Evolutionary conservation across 164 flowering plant species (phyloP).

Genomic region (Dillenia suffruticosa): DNA sequence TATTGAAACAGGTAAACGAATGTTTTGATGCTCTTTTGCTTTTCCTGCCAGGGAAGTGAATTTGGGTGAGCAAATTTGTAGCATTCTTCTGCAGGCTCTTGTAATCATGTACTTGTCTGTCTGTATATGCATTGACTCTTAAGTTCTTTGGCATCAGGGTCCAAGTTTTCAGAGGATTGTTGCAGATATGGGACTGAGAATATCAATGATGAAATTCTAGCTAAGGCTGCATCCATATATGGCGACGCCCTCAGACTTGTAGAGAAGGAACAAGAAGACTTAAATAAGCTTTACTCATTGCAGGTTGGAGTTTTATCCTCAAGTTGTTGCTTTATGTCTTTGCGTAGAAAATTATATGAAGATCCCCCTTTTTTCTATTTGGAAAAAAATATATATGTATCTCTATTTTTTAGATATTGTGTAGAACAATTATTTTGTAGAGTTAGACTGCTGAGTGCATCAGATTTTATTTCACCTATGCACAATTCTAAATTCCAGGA

Average conservation of each 20-base stretch:
- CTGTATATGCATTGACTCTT: background rate
- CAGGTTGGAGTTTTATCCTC: conserved; percentile 43
- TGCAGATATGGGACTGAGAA: conserved; percentile 81
- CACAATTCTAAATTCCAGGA: too few species aligned
- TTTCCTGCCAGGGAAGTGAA: too few species aligned
- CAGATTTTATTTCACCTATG: too few species aligned
- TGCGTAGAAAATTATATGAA: too few species aligned
- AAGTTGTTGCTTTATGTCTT: too few species aligned
- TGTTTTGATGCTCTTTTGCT: background rate
- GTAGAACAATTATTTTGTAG: too few species aligned
- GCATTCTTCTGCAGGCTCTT: background rate
- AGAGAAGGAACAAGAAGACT: conserved; percentile 93
- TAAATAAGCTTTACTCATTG: conserved; percentile 47
- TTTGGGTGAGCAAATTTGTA: background rate
- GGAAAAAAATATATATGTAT: too few species aligned
- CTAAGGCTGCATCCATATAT: conserved; percentile 83
- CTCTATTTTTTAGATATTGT: too few species aligned
- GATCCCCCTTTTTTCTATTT: too few species aligned
- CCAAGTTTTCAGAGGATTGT: conserved; percentile 89
- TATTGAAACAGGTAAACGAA: conserved; percentile 66
- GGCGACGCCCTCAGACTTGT: conserved; percentile 82
- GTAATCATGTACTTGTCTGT: background rate
- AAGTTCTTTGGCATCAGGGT: conserved; percentile 41
- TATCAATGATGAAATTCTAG: conserved; percentile 49
- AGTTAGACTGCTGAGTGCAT: too few species aligned